phyloP scores from a whole-genome alignment of 331 rosid species.

The Quercus phellos region DNA sequence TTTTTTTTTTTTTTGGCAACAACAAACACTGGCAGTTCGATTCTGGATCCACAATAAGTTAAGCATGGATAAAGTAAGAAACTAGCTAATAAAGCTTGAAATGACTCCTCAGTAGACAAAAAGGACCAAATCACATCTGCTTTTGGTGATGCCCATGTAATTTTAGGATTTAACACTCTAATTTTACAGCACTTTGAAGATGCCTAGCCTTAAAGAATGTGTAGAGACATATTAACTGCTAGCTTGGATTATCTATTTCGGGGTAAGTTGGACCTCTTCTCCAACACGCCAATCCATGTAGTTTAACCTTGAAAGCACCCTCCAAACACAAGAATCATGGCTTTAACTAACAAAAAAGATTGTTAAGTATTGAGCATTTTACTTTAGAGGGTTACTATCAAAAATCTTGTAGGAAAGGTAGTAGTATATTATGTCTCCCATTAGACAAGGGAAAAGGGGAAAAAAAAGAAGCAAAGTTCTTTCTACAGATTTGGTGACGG shows the following conservation, averaged over 20 bases:
- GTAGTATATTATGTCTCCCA: too few species aligned
- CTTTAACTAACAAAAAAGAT: neutral
- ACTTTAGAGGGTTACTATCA: too few species aligned
- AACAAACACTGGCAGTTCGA: neutral
- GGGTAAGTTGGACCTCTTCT: neutral
- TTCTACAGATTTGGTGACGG: too few species aligned
- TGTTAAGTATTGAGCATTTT: neutral
- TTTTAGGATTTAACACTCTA: slow-evolving; percentile 12
- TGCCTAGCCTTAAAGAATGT: neutral
- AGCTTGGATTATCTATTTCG: neutral
- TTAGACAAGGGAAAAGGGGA: too few species aligned
- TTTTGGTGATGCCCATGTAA: slow-evolving; percentile 40
- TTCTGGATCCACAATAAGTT: neutral
- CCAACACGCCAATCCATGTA: neutral
- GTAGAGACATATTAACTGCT: neutral
- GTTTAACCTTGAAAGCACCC: neutral
- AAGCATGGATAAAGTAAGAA: slow-evolving; percentile 17
- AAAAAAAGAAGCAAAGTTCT: too few species aligned
- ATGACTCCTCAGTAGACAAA: slow-evolving; percentile 56
- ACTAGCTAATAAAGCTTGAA: slow-evolving; percentile 38
- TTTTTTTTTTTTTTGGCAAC: too few species aligned
- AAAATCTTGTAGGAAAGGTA: too few species aligned
- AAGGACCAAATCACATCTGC: slow-evolving; percentile 45
- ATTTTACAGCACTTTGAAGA: neutral
- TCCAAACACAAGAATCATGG: neutral